These are phyloP conservation scores for Gomphus bonarii DNA, from an alignment of 1,284 basidiomycete species.

Conservation along the genomic window DNA sequence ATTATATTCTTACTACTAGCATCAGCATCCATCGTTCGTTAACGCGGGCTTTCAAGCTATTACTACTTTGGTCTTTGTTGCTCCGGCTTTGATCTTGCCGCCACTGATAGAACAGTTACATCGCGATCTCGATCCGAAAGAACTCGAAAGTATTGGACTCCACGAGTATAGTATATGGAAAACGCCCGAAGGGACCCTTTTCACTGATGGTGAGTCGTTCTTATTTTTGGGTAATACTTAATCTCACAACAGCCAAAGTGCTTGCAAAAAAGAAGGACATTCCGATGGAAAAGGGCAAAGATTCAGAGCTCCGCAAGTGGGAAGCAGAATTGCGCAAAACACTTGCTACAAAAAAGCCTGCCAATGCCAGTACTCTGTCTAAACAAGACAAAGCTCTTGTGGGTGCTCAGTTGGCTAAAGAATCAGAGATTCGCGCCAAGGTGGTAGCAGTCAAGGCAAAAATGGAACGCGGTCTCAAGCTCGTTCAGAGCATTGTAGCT, in stretches of 20 bases:
- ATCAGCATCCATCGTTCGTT: conserved; percentile 14
- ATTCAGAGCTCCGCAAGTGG: conserved; percentile 83
- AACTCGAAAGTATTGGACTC: conserved; percentile 54
- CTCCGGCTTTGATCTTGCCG: conserved; percentile 58
- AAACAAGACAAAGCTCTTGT: conserved; percentile 80
- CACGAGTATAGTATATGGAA: conserved; percentile 77
- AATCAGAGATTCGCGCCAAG: conserved; percentile 51
- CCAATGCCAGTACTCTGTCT: conserved; percentile 43
- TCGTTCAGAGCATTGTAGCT: conserved; percentile 54
- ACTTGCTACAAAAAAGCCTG: conserved; percentile 62
- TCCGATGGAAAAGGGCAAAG: conserved; percentile 68
- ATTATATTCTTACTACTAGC: conserved; percentile 7
- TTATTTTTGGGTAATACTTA: not conserved
- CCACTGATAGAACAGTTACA: conserved; percentile 58
- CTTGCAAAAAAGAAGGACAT: conserved; percentile 48
- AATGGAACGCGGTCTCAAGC: conserved; percentile 57
- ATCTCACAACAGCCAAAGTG: conserved; percentile 31
- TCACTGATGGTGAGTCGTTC: conserved; percentile 56
- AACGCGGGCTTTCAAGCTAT: conserved; percentile 65
- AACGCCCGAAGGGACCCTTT: conserved; percentile 72
- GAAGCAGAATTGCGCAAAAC: conserved; percentile 85
- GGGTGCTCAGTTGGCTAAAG: conserved; percentile 71
- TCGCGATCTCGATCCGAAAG: conserved; percentile 47
- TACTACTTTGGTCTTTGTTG: conserved; percentile 71
- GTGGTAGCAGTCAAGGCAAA: conserved; percentile 45